Base-by-base conservation (phyloP, 192 early-diverging fungal genomes). In the Podila epigama region DNA sequence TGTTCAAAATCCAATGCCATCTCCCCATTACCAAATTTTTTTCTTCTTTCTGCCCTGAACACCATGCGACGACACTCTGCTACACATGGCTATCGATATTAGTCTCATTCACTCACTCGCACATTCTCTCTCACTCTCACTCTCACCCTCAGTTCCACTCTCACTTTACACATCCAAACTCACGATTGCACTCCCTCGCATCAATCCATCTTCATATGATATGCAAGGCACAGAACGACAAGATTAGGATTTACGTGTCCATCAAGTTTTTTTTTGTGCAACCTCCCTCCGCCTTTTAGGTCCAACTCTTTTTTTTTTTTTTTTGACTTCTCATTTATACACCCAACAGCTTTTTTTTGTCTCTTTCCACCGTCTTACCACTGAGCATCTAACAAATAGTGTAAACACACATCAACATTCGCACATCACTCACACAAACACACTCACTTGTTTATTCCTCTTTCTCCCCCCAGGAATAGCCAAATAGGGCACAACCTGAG, bases 121-220 rank as follows among this genome's bases (percentile, higher is more conserved):
- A n/a, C n/a, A n/a, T n/a, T n/a, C n/a, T n/a, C n/a, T n/a, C n/a
- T n/a, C n/a, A n/a, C n/a, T n/a, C n/a, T n/a, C n/a, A n/a, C n/a
- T n/a, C n/a, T n/a, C n/a, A n/a, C n/a, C n/a, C n/a, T n/a, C n/a
- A n/a, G n/a, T n/a, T n/a, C n/a, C n/a, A n/a, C n/a, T n/a, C n/a
- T n/a, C n/a, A n/a, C n/a, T n/a, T n/a, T n/a, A n/a, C n/a, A n/a
- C n/a, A n/a, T n/a, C n/a, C n/a, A n/a, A n/a, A n/a, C n/a, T n/a
- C n/a, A n/a, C n/a, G n/a, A n/a, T n/a, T n/a, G n/a, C n/a, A n/a
- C n/a, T n/a, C n/a, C n/a, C n/a, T n/a, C n/a, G n/a, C n/a, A n/a
- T n/a, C n/a, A n/a, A n/a, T n/a, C n/a, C n/a, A 48, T 48, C 44
- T 48, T 48, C 44, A 48, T 48, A 48, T 48, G 44, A 48, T 22